Percentiles rank a stretch among this genome's conserved stretches.
phyloP scores from a whole-genome alignment of 2,329 filamentous ascomycete species.

The Colletotrichum liaoningense region DNA sequence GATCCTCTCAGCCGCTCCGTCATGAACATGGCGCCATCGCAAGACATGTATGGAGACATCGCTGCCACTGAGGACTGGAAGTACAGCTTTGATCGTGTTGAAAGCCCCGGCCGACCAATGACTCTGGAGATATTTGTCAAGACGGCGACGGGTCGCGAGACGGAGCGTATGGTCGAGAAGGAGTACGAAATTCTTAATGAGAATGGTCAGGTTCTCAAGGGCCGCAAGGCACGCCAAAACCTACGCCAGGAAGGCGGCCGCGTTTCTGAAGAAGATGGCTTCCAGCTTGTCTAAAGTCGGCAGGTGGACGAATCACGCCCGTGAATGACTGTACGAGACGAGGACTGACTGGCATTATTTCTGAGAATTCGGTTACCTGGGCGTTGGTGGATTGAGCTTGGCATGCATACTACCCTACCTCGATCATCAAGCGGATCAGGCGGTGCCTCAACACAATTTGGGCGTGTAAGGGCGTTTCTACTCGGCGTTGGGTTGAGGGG shows the following conservation, averaged over 20 bases:
- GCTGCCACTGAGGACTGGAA: conserved; percentile 48
- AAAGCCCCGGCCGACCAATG: conserved; percentile 52
- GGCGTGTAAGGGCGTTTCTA: neutral
- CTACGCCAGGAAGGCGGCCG: conserved; percentile 48
- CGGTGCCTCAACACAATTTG: neutral
- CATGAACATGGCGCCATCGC: conserved; percentile 44
- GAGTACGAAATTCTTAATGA: conserved; percentile 61
- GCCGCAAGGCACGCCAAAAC: conserved; percentile 55
- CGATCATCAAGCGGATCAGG: neutral
- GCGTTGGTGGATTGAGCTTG: conserved; percentile 20
- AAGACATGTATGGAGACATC: conserved; percentile 16
- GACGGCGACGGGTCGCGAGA: conserved; percentile 47
- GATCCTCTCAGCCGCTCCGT: conserved; percentile 50
- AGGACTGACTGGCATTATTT: neutral
- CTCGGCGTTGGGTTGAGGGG: neutral
- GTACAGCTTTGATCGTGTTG: conserved; percentile 56
- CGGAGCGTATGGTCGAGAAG: conserved; percentile 58
- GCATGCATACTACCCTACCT: neutral
- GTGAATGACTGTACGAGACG: neutral
- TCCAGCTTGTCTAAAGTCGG: conserved; percentile 51
- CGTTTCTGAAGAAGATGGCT: conserved; percentile 51
- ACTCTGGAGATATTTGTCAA: conserved; percentile 53
- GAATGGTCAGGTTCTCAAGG: conserved; percentile 57
- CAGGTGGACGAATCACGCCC: neutral
- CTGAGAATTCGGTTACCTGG: neutral